A percentile compares a stretch with the other conserved stretches of the same genome.
Evolutionary conservation across 2,329 filamentous ascomycete species (phyloP).

Genomic region (Cladophialophora carrionii): DNA sequence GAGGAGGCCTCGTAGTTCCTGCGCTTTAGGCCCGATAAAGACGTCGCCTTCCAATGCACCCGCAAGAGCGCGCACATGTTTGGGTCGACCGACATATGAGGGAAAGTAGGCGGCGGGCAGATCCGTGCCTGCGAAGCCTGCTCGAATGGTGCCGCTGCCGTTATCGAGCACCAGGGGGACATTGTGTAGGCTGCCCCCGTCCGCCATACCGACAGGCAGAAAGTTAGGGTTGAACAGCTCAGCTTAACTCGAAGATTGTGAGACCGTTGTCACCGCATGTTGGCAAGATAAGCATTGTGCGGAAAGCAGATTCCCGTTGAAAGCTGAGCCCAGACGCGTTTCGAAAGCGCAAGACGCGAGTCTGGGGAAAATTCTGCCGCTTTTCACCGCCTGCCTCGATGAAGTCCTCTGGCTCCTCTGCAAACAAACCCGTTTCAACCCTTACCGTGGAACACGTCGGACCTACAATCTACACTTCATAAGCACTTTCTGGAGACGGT

Average conservation of each 20-base stretch:
- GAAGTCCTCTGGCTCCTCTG: neutral
- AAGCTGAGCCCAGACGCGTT: conserved; percentile 6
- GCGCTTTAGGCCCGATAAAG: conserved; percentile 91
- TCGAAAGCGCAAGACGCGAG: conserved; percentile 12
- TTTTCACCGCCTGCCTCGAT: conserved; percentile 23
- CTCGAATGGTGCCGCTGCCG: conserved; percentile 94
- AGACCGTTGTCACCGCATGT: conserved; percentile 14
- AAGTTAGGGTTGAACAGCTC: neutral
- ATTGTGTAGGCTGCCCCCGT: conserved; percentile 72
- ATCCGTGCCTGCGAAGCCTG: conserved; percentile 95
- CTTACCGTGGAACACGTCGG: neutral
- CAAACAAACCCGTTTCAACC: neutral
- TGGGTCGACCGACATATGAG: conserved; percentile 93
- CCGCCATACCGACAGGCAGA: conserved; percentile 31
- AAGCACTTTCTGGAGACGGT: neutral
- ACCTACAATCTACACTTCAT: neutral
- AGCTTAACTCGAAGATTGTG: neutral
- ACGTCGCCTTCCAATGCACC: conserved; percentile 94
- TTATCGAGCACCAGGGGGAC: conserved; percentile 99
- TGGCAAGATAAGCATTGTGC: conserved; percentile 1
- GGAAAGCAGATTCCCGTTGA: neutral
- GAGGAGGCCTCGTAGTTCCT: conserved; percentile 85
- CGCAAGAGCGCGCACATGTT: conserved; percentile 92
- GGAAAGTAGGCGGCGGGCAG: conserved; percentile 96
- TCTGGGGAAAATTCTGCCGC: conserved; percentile 27